Conservation (phyloP, 192 early-diverging fungal genomes). For the Fimicolochytrium jonesii region DNA sequence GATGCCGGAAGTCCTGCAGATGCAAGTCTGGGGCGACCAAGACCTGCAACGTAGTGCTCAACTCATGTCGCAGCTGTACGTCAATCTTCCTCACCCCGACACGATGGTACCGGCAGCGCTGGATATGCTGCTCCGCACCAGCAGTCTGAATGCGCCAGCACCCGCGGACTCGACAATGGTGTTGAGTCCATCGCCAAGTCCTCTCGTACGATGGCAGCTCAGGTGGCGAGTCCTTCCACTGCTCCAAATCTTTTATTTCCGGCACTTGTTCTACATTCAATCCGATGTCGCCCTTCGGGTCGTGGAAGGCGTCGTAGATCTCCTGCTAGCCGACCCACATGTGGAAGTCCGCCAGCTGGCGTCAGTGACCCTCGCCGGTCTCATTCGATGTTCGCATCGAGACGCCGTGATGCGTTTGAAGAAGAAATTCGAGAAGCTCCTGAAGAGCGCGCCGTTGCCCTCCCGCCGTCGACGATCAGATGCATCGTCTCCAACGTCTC, state of each 20-base stretch:
- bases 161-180: slow-evolving; percentile 1
- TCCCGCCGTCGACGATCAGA: neutral
- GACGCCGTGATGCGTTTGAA: slow-evolving; percentile 58
- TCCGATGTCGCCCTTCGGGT: slow-evolving; percentile 52
- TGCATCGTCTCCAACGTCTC: slow-evolving; percentile 4
- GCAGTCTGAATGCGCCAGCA: slow-evolving; percentile 18
- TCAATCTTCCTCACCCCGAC: slow-evolving; percentile 50
- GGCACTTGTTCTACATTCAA: slow-evolving; percentile 70
- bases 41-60: slow-evolving; percentile 63
- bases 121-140: slow-evolving; percentile 51
- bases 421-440: neutral
- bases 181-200: neutral
- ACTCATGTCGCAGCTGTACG: slow-evolving; percentile 45
- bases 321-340: slow-evolving; percentile 75
- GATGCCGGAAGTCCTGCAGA: slow-evolving; percentile 56
- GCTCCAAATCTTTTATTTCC: slow-evolving; percentile 83
- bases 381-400: slow-evolving; percentile 72
- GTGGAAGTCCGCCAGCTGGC: slow-evolving; percentile 81
- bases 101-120: slow-evolving; percentile 44
- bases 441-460: neutral
- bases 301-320: slow-evolving; percentile 62
- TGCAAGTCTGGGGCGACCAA: slow-evolving; percentile 70
- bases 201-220: slow-evolving; percentile 69
- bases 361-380: slow-evolving; percentile 67
- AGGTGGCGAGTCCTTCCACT: slow-evolving; percentile 74